Evolutionary conservation across 306 rosid species (phyloP).

Genomic region (Begonia fuchsioides): DNA sequence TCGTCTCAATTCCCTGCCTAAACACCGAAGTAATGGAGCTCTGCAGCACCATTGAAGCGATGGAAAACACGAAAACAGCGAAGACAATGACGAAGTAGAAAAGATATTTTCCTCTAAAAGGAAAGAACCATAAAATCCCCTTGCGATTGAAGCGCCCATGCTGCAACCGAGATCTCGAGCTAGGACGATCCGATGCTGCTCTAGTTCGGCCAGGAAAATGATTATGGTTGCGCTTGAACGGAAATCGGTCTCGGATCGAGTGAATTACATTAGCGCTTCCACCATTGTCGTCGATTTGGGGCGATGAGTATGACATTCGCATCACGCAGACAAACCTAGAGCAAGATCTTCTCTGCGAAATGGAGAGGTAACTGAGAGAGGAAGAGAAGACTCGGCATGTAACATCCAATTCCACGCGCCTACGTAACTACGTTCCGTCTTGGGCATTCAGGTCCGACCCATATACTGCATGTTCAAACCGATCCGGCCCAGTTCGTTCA

Average conservation of each 20-base stretch:
- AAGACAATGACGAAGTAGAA: constrained; percentile 39
- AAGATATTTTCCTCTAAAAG: constrained; percentile 40
- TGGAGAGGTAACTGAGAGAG: no score
- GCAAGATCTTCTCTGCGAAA: no score
- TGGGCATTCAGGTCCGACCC: no score
- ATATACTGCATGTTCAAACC: no score
- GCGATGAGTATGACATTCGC: no score
- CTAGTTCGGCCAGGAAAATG: not conserved
- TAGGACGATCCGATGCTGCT: not conserved
- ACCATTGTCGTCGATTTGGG: no score
- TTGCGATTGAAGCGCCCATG: constrained; percentile 51
- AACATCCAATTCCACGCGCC: no score
- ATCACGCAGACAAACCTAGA: no score
- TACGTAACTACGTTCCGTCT: no score
- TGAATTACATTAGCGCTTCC: not conserved
- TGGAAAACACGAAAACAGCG: constrained; percentile 45
- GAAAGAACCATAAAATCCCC: constrained; percentile 40
- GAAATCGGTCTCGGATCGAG: not conserved
- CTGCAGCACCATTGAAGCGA: constrained; percentile 76
- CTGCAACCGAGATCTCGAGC: not conserved
- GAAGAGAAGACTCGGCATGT: no score
- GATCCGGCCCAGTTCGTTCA: no score
- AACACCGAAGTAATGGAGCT: constrained; percentile 61
- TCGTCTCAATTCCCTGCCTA: constrained; percentile 33
- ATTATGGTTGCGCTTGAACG: not conserved